phyloP scores from a whole-genome alignment of 352 stramenopile species.

The Elongisporangium prolatum region DNA sequence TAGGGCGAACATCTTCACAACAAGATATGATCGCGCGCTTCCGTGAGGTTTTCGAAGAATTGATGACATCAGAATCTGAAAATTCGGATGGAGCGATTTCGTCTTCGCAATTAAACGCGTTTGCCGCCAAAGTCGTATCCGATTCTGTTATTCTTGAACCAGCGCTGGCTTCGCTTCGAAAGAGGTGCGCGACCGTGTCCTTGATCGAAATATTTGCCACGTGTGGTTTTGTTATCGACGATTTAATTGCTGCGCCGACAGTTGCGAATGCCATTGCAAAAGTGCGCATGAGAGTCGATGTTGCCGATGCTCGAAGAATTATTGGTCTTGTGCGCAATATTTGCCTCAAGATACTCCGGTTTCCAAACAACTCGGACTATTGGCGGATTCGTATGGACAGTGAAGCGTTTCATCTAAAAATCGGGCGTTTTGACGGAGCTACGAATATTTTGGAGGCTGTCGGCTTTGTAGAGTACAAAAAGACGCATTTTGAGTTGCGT shows the following conservation, averaged over 20 bases:
- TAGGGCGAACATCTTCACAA: conserved; percentile 52
- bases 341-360: conserved; percentile 63
- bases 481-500: conserved; percentile 50
- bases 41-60: conserved; percentile 49
- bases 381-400: conserved; percentile 60
- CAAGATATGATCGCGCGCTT: conserved; percentile 58
- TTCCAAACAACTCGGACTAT: conserved; percentile 69
- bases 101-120: conserved; percentile 36
- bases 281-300: conserved; percentile 43
- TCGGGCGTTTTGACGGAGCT: conserved; percentile 57
- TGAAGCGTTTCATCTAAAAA: conserved; percentile 49
- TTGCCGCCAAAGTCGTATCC: conserved; percentile 33
- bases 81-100: conserved; percentile 14
- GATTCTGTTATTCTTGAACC: conserved; percentile 38
- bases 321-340: conserved; percentile 45
- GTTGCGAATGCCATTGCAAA: conserved; percentile 52
- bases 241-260: conserved; percentile 45
- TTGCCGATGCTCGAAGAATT: conserved; percentile 45
- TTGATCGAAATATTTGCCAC: conserved; percentile 50
- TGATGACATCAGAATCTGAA: conserved; percentile 17
- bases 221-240: conserved; percentile 72
- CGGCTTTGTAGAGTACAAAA: conserved; percentile 52
- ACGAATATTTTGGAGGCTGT: conserved; percentile 48
- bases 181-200: conserved; percentile 41
- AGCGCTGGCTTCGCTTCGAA: conserved; percentile 32